A percentile compares a stretch with the other conserved stretches of the same genome.
Conservation (phyloP, 2,329 filamentous ascomycete species). For the Furcasterigmium sp. region DNA sequence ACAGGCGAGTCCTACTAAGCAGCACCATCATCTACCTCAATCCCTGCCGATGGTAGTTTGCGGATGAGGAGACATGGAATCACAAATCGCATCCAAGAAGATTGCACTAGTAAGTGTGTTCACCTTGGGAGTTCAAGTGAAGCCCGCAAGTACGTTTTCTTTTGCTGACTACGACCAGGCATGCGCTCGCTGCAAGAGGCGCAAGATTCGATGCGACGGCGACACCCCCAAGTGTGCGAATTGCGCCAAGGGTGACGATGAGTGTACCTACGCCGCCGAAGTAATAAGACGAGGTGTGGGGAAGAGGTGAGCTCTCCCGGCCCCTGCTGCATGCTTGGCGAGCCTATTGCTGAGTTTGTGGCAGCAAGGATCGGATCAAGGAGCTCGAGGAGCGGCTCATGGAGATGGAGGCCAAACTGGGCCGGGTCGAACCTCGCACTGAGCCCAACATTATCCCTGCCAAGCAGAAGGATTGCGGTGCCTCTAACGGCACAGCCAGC, state of each 20-base stretch:
- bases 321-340: too few species aligned
- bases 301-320: conserved; percentile 3
- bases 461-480: too few species aligned
- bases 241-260: conserved; percentile 5
- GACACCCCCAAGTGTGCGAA: conserved; percentile 7
- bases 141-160: neutral
- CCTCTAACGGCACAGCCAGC: too few species aligned
- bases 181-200: conserved; percentile 9
- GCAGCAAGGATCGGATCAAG: conserved; percentile 10
- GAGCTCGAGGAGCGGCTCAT: conserved; percentile 9
- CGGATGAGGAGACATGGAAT: too few species aligned
- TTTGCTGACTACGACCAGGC: conserved; percentile 1
- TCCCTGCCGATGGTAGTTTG: too few species aligned
- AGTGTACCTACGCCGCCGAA: conserved; percentile 8
- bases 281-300: conserved; percentile 10
- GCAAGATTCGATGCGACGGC: conserved; percentile 11
- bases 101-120: too few species aligned
- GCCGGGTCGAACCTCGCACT: neutral
- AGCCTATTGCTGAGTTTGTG: neutral
- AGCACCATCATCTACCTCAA: too few species aligned
- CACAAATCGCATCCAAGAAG: too few species aligned
- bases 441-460: too few species aligned
- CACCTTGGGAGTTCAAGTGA: too few species aligned
- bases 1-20: too few species aligned
- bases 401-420: conserved; percentile 10